Evolutionary conservation across 176 grass and related monocot species (phyloP).

Genomic region (Oryza officinalis): DNA sequence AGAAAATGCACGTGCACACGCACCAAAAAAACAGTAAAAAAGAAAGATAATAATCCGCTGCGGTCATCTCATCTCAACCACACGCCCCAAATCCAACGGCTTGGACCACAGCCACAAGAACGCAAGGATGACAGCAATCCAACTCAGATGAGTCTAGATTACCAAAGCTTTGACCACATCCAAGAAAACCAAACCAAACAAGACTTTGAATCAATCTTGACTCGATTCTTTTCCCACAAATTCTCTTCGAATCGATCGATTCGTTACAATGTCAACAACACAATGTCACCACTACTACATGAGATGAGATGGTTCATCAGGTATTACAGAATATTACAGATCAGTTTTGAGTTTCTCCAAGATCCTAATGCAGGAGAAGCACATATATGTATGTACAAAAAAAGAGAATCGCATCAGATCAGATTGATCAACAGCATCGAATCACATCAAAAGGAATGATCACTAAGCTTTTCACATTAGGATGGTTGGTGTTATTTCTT

Average conservation of each 20-base stretch:
- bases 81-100: background rate
- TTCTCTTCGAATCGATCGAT: constrained; percentile 9
- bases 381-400: background rate
- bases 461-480: background rate
- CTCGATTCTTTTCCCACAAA: background rate
- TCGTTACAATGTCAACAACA: background rate
- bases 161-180: background rate
- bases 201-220: background rate
- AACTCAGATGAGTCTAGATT: background rate
- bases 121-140: background rate
- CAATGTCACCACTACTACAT: background rate
- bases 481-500: background rate
- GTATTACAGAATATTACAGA: background rate
- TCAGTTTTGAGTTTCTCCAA: background rate
- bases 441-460: background rate
- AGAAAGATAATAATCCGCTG: background rate
- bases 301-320: background rate
- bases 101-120: background rate
- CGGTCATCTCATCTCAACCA: background rate
- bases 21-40: background rate
- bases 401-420: background rate
- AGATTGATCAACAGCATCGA: background rate
- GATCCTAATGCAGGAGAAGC: background rate
- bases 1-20: constrained; percentile 22
- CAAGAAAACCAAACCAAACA: background rate